Conservation (phyloP, 345 rosid genomes). For the Eutrema yunnanense region DNA sequence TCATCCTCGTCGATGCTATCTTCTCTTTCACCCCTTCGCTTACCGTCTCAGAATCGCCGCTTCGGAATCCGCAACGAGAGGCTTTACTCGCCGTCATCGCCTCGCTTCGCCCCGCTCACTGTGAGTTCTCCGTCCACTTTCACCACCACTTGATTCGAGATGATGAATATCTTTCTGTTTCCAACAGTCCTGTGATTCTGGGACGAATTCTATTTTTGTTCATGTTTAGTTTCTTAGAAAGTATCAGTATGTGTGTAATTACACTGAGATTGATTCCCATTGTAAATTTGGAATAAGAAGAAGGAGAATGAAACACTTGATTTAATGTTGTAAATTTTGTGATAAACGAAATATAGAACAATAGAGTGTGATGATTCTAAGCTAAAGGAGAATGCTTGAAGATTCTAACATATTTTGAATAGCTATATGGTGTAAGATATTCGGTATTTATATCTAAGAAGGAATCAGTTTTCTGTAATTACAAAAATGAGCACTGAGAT, state of each 20-base stretch:
- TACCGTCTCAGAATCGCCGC: constrained; percentile 29
- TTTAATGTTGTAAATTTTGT: neutral
- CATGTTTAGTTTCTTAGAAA: neutral
- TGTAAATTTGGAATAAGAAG: neutral
- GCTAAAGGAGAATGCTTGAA: neutral
- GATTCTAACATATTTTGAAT: neutral
- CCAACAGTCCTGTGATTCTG: neutral
- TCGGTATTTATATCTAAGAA: neutral
- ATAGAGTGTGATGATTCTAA: neutral
- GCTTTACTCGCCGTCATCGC: constrained; percentile 22
- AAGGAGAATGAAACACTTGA: neutral
- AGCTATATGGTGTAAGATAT: neutral
- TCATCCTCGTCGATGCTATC: constrained; percentile 20
- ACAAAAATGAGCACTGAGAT: neutral
- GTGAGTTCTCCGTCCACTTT: constrained; percentile 6
- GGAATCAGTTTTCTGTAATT: neutral
- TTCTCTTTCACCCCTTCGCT: constrained; percentile 30
- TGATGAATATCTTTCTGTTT: neutral
- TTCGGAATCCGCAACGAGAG: constrained; percentile 17
- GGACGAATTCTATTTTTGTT: neutral
- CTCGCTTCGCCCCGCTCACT: constrained; percentile 31
- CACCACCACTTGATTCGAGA: neutral
- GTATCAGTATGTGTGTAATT: neutral
- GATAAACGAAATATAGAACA: neutral
- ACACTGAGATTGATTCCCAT: neutral